Evolutionary conservation across 495 filamentous ascomycete genomes (phyloP).

Genomic region (Aspergillus taichungensis): DNA sequence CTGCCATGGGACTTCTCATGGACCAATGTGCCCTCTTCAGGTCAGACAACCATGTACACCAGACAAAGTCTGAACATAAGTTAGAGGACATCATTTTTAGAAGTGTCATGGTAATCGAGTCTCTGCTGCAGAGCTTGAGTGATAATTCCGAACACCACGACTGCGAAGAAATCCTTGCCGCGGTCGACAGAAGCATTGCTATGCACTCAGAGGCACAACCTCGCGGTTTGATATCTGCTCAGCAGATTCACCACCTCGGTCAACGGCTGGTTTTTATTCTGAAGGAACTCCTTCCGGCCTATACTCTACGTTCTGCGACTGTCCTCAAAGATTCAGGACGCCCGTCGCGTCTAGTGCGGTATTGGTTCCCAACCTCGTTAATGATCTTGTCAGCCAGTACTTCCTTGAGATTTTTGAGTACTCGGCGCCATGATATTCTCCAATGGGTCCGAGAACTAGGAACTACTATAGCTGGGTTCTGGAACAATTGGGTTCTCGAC

Average conservation of each 20-base stretch:
- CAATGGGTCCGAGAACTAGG: conserved; percentile 71
- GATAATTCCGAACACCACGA: no score
- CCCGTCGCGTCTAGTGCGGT: conserved; percentile 67
- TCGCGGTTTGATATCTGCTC: conserved; percentile 10
- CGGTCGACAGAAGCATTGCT: no score
- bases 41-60: conserved; percentile 8
- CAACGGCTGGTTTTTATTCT: conserved; percentile 60
- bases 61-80: conserved; percentile 33
- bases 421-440: conserved; percentile 60
- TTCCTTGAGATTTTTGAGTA: conserved; percentile 63
- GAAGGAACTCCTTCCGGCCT: conserved; percentile 46
- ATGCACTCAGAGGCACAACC: conserved; percentile 1
- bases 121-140: no score
- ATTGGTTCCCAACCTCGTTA: conserved; percentile 67
- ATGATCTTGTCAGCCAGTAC: conserved; percentile 69
- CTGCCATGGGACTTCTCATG: conserved; percentile 76
- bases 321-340: conserved; percentile 56
- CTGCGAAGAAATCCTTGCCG: no score
- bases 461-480: conserved; percentile 75
- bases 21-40: conserved; percentile 67
- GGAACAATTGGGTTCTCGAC: conserved; percentile 89
- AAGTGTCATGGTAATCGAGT: conserved; percentile 38
- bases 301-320: conserved; percentile 40
- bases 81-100: conserved; percentile 65
- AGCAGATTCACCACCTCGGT: conserved; percentile 51